Evolutionary conservation across 441 rosid species (phyloP).

Genomic region (Omphalea diandra): DNA sequence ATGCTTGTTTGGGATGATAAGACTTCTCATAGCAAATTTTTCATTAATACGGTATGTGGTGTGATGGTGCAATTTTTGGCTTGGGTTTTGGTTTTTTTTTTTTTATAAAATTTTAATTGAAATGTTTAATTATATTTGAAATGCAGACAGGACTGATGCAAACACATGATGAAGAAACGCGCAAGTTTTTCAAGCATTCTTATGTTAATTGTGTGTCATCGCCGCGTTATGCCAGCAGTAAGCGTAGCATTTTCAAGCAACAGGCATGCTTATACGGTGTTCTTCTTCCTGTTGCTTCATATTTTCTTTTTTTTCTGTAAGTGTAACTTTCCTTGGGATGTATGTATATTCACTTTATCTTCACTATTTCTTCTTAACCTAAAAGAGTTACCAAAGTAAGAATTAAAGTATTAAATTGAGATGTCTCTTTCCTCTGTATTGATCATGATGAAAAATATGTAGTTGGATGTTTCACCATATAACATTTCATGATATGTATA

Average conservation of each 20-base stretch:
- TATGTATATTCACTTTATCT: neutral
- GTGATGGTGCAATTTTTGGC: neutral
- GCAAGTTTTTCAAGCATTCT: constrained; percentile 84
- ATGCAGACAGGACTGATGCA: constrained; percentile 83
- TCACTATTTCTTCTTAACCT: neutral
- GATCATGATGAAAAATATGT: neutral
- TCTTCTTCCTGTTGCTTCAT: constrained; percentile 18
- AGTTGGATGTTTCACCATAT: neutral
- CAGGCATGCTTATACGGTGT: constrained; percentile 66
- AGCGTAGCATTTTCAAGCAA: constrained; percentile 94
- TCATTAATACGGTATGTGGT: constrained; percentile 76
- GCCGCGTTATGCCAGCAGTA: constrained; percentile 92
- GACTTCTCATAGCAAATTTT: constrained; percentile 75
- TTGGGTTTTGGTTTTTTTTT: neutral
- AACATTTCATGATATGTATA: neutral
- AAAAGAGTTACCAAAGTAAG: neutral
- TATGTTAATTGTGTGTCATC: constrained; percentile 79
- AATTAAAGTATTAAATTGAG: neutral
- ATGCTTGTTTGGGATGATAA: constrained; percentile 86
- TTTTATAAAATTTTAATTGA: no score
- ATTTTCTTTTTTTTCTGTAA: constrained; percentile 45
- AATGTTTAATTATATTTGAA: constrained; percentile 6
- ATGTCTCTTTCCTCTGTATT: neutral
- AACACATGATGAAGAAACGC: constrained; percentile 88
- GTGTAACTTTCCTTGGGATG: constrained; percentile 18